A percentile compares a stretch with the other conserved stretches of the same genome.
Conservation (phyloP, 108 stramenopile genomes). For the Nitzschia inconspicua region DNA sequence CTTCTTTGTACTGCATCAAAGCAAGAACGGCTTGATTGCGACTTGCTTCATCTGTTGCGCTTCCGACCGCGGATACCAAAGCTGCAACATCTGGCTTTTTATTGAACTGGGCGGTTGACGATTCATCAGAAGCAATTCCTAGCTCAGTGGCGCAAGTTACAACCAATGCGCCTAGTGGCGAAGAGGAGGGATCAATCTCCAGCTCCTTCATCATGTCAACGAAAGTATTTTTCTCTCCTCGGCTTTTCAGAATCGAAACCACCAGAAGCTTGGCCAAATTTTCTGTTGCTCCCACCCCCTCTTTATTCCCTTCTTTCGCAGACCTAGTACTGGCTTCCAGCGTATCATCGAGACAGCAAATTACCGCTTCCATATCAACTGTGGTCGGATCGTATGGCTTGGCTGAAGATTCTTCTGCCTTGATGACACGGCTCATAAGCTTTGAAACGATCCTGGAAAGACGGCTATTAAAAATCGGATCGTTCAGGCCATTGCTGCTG, state of each 20-base stretch:
- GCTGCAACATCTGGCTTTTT: constrained; percentile 36
- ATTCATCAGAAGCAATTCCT: constrained; percentile 1
- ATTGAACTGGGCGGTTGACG: not conserved
- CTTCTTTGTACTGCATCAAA: constrained; percentile 42
- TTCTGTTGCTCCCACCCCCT: constrained; percentile 17
- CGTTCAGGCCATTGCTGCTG: constrained; percentile 6
- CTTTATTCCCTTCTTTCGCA: constrained; percentile 6
- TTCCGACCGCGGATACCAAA: constrained; percentile 60
- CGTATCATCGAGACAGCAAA: constrained; percentile 44
- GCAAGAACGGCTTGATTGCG: constrained; percentile 50
- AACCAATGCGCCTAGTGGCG: constrained; percentile 24
- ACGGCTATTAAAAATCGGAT: constrained; percentile 40
- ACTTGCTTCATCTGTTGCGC: constrained; percentile 46
- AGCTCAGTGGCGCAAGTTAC: constrained; percentile 19
- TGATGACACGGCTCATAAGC: constrained; percentile 59
- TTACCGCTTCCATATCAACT: constrained; percentile 56
- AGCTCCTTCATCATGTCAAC: constrained; percentile 22
- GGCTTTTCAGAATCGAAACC: constrained; percentile 25
- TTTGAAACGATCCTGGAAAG: constrained; percentile 65
- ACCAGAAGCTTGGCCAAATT: constrained; percentile 17
- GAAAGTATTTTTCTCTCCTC: constrained; percentile 2
- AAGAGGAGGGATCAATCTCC: constrained; percentile 26
- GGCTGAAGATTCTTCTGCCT: constrained; percentile 49
- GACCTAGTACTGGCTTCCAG: constrained; percentile 15
- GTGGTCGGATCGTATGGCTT: constrained; percentile 28